phyloP scores from a whole-genome alignment of 257 asterid species.

The Coffea canephora region DNA sequence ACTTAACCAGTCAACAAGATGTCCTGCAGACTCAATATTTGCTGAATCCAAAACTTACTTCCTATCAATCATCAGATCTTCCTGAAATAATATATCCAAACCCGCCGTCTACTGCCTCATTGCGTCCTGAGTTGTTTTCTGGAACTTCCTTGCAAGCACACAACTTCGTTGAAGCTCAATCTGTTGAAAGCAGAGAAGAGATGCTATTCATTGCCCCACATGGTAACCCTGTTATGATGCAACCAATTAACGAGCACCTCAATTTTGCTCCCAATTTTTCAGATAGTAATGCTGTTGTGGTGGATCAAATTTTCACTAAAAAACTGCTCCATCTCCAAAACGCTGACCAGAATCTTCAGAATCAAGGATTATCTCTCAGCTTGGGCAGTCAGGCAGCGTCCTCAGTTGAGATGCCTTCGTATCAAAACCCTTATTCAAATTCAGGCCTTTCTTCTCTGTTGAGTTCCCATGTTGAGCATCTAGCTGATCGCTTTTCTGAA shows the following conservation, averaged over 20 bases:
- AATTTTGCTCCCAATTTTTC: conserved; percentile 33
- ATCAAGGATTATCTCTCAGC: conserved; percentile 65
- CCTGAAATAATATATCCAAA: conserved; percentile 34
- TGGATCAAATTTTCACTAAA: conserved; percentile 31
- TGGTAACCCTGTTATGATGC: conserved; percentile 34
- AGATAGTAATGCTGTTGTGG: conserved; percentile 30
- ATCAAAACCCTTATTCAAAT: conserved; percentile 40
- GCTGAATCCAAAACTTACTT: conserved; percentile 37
- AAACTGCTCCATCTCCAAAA: conserved; percentile 27
- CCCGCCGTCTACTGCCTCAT: conserved; percentile 33
- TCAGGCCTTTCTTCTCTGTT: conserved; percentile 38
- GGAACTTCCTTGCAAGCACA: conserved; percentile 31
- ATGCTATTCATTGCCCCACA: conserved; percentile 42
- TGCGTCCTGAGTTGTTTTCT: conserved; percentile 40
- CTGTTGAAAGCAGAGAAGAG: conserved; percentile 39
- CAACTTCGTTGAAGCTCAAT: conserved; percentile 30
- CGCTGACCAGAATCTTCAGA: conserved; percentile 36
- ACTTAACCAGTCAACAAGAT: conserved; percentile 44
- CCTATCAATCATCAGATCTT: conserved; percentile 40
- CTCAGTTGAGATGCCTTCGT: conserved; percentile 37
- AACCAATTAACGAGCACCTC: conserved; percentile 30
- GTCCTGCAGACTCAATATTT: conserved; percentile 38
- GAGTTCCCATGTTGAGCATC: conserved; percentile 35
- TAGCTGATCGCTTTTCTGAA: conserved; percentile 26
- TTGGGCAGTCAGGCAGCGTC: conserved; percentile 54